Conservation (phyloP, 2,329 filamentous ascomycete species). For the Sclerotiophoma versabilis region DNA sequence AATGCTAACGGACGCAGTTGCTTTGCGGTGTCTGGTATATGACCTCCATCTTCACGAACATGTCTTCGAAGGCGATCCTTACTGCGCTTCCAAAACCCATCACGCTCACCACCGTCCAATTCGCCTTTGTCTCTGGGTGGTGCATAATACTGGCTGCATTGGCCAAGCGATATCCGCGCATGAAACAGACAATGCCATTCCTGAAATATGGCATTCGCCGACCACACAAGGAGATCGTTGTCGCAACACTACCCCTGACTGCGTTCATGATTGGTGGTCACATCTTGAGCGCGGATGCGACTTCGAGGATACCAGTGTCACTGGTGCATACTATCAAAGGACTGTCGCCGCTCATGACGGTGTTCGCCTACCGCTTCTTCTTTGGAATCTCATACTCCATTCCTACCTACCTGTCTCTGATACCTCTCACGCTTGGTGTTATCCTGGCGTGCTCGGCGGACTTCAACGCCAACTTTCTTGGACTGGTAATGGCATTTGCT, state of each 20-base stretch:
- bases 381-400: conserved; percentile 87
- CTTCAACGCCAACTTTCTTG: conserved; percentile 85
- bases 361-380: conserved; percentile 87
- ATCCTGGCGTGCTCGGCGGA: conserved; percentile 95
- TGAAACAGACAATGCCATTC: conserved; percentile 77
- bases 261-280: conserved; percentile 94
- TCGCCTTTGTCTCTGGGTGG: conserved; percentile 88
- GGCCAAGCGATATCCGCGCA: conserved; percentile 72
- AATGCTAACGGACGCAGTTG: conserved; percentile 60
- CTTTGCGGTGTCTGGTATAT: conserved; percentile 93
- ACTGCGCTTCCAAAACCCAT: conserved; percentile 90
- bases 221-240: conserved; percentile 81
- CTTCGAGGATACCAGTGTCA: conserved; percentile 92
- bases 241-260: conserved; percentile 87
- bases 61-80: conserved; percentile 95
- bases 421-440: conserved; percentile 93
- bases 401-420: conserved; percentile 75
- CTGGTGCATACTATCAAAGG: conserved; percentile 99
- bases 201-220: conserved; percentile 83
- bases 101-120: conserved; percentile 91
- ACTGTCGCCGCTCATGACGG: conserved; percentile 92
- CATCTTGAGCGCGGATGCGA: conserved; percentile 91
- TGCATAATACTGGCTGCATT: conserved; percentile 82
- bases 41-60: conserved; percentile 94
- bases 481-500: conserved; percentile 86